Evolutionary conservation across 1,139 yeast species (phyloP).

Genomic region (Meyerozyma guilliermondii): DNA sequence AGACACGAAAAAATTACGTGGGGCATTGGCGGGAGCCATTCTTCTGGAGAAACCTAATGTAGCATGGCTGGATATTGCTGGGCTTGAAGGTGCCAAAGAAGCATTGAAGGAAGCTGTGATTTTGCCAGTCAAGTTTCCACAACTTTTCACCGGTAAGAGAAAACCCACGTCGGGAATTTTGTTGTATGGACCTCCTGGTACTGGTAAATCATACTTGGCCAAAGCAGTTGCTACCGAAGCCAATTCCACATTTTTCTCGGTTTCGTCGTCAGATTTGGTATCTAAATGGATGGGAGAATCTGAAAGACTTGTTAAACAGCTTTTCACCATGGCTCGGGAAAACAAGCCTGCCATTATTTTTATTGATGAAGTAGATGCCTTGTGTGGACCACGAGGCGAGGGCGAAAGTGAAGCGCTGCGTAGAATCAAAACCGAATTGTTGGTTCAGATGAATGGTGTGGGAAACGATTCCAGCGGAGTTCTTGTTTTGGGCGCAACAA

Average conservation of each 20-base stretch:
- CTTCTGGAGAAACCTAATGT: constrained; percentile 91
- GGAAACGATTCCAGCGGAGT: constrained; percentile 95
- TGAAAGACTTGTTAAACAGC: constrained; percentile 89
- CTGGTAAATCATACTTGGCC: constrained; percentile 95
- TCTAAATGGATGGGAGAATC: constrained; percentile 99
- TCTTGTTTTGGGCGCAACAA: constrained; percentile 93
- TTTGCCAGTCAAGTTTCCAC: constrained; percentile 91
- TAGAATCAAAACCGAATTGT: constrained; percentile 90
- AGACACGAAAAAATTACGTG: constrained; percentile 82
- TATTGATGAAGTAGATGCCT: constrained; percentile 96
- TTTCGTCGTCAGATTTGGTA: constrained; percentile 89
- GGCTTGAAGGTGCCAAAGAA: constrained; percentile 91
- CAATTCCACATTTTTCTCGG: constrained; percentile 91
- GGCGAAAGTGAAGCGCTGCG: constrained; percentile 97
- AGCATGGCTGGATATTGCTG: constrained; percentile 94
- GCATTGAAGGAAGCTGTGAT: constrained; percentile 97
- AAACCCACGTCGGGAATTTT: constrained; percentile 91
- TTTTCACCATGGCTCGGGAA: constrained; percentile 94
- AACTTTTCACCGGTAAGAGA: constrained; percentile 87
- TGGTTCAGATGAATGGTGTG: constrained; percentile 98
- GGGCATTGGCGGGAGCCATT: constrained; percentile 91
- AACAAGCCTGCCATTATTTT: constrained; percentile 92
- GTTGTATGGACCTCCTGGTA: constrained; percentile 97
- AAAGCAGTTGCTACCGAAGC: constrained; percentile 99
- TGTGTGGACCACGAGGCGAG: constrained; percentile 97